phyloP scores from a whole-genome alignment of 1,139 yeast genomes.

The Meyerozyma sp. region DNA sequence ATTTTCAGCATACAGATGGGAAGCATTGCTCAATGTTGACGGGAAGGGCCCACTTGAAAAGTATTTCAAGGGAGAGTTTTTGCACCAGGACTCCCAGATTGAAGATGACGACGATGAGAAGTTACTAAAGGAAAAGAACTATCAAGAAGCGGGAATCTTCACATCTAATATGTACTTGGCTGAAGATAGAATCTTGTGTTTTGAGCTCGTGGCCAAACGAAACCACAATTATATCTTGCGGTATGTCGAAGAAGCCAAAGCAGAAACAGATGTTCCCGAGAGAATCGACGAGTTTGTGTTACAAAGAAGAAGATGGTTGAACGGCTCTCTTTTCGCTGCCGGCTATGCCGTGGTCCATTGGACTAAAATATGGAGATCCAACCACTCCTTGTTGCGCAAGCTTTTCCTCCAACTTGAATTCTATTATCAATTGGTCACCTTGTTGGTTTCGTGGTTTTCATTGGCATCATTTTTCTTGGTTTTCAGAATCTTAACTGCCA shows the following conservation, averaged over 20 bases:
- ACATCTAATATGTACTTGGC: conserved; percentile 83
- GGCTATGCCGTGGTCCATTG: conserved; percentile 69
- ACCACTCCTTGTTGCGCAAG: conserved; percentile 60
- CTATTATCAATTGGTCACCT: conserved; percentile 59
- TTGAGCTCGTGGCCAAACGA: conserved; percentile 73
- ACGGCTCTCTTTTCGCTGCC: conserved; percentile 82
- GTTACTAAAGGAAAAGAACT: conserved; percentile 37
- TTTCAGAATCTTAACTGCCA: conserved; percentile 57
- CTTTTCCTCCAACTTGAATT: conserved; percentile 64
- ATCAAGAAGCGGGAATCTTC: conserved; percentile 57
- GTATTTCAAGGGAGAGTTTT: conserved; percentile 73
- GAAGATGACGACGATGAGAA: conserved; percentile 36
- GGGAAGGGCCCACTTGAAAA: conserved; percentile 72
- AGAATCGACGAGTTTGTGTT: conserved; percentile 64
- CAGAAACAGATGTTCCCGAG: conserved; percentile 84
- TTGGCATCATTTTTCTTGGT: conserved; percentile 73
- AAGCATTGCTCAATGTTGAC: conserved; percentile 59
- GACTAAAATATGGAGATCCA: conserved; percentile 63
- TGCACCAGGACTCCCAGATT: conserved; percentile 44
- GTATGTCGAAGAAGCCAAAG: conserved; percentile 71
- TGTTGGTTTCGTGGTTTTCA: conserved; percentile 76
- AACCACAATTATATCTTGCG: conserved; percentile 57
- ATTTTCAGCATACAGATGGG: conserved; percentile 75
- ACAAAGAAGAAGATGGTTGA: conserved; percentile 81
- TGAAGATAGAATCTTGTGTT: conserved; percentile 78